Conservation (phyloP, 176 grass and related monocot genomes). For the Elymus sibiricus region DNA sequence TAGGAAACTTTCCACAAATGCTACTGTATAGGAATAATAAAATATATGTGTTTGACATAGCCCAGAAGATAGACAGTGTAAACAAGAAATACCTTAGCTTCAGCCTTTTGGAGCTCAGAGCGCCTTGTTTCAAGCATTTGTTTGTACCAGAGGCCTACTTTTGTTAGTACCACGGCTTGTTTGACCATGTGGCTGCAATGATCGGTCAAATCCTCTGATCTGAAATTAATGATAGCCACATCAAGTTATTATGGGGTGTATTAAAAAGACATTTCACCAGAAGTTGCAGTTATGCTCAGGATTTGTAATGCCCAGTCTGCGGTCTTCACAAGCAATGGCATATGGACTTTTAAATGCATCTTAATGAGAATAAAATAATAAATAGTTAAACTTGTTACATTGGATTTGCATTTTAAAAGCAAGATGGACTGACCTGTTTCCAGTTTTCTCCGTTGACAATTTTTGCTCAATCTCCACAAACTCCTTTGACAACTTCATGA, state of each 20-base stretch:
- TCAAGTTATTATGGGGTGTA: not conserved
- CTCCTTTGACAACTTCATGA: conserved; percentile 74
- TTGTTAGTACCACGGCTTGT: conserved; percentile 65
- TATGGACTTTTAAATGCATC: not conserved
- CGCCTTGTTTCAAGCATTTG: conserved; percentile 73
- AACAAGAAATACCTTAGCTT: conserved; percentile 66
- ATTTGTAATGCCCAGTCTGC: not conserved
- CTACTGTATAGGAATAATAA: not conserved
- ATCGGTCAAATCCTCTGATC: conserved; percentile 62
- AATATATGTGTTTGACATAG: not conserved
- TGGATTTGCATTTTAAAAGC: not conserved
- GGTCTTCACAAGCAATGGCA: not conserved
- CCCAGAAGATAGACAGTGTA: not conserved
- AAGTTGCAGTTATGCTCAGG: not conserved
- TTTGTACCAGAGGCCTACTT: conserved; percentile 73
- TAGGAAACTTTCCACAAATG: not conserved
- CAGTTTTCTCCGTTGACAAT: conserved; percentile 41
- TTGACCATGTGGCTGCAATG: conserved; percentile 58
- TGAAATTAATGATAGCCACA: conserved; percentile 25
- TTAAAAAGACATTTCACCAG: not conserved
- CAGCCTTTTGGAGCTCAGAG: conserved; percentile 76
- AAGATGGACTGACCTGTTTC: conserved; percentile 49
- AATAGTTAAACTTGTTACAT: not conserved
- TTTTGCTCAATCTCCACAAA: conserved; percentile 60
- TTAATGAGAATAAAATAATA: not conserved